Conservation (phyloP, 164 flowering plant species). For the Berberis thunbergii region DNA sequence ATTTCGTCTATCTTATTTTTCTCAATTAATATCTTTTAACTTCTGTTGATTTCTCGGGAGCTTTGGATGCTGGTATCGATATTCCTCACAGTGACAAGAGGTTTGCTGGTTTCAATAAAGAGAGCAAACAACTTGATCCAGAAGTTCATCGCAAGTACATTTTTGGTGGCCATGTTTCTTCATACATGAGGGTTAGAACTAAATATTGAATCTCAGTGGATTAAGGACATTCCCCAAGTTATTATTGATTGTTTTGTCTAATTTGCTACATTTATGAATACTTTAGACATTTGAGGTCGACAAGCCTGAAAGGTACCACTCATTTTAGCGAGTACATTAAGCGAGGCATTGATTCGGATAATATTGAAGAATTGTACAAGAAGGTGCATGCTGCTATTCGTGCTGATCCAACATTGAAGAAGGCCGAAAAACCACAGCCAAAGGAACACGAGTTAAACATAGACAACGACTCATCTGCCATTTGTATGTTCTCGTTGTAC, state of each 20-base stretch:
- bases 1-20: too few species aligned
- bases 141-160: conserved; percentile 51
- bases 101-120: conserved; percentile 52
- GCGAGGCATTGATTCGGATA: conserved; percentile 53
- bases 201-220: too few species aligned
- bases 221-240: too few species aligned
- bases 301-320: conserved; percentile 79
- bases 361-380: conserved; percentile 49
- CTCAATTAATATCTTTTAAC: too few species aligned
- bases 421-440: conserved; percentile 62
- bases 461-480: too few species aligned
- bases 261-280: neutral
- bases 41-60: conserved; percentile 20
- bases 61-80: conserved; percentile 55
- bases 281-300: conserved; percentile 63
- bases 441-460: conserved; percentile 60
- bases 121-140: conserved; percentile 41
- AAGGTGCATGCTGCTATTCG: conserved; percentile 58
- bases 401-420: conserved; percentile 37
- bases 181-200: conserved; percentile 37
- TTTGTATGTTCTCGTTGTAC: too few species aligned
- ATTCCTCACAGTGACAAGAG: conserved; percentile 64
- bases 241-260: too few species aligned
- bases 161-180: conserved; percentile 51
- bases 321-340: conserved; percentile 66